A percentile compares a stretch with the other conserved stretches of the same genome.
Conservation (phyloP, 208 protist genomes). For the Herpetomonas tarakana region DNA sequence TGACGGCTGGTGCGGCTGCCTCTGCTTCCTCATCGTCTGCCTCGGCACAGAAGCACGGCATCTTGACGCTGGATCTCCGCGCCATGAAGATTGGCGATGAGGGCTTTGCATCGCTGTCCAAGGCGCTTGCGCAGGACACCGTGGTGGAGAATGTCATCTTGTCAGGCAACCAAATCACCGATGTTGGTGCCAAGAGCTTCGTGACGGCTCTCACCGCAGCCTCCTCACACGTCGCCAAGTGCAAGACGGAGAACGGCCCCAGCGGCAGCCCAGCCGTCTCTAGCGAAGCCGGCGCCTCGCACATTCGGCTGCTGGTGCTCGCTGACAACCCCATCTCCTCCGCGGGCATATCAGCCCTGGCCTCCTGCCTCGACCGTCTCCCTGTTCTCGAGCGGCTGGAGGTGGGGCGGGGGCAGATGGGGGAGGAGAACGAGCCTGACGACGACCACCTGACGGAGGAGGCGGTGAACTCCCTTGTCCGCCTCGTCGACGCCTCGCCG, state of each 20-base stretch:
- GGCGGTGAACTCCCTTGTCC: constrained; percentile 18
- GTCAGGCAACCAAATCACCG: constrained; percentile 52
- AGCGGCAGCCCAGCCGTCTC: no score
- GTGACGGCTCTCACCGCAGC: constrained; percentile 10
- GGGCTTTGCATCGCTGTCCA: constrained; percentile 42
- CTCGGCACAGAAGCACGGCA: constrained; percentile 18
- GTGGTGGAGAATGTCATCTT: constrained; percentile 36
- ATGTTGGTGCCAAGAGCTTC: constrained; percentile 31
- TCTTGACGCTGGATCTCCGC: constrained; percentile 57
- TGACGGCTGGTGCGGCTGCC: neutral
- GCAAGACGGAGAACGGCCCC: no score
- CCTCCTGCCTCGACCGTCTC: constrained; percentile 16
- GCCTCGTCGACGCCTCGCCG: constrained; percentile 19
- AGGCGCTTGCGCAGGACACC: constrained; percentile 30
- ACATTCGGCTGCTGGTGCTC: constrained; percentile 34
- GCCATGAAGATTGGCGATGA: constrained; percentile 52
- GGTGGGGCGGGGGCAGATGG: constrained; percentile 33
- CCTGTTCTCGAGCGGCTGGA: constrained; percentile 32
- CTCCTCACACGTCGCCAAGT: neutral
- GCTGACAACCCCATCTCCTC: constrained; percentile 51
- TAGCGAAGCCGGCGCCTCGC: constrained; percentile 3
- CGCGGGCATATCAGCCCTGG: constrained; percentile 24
- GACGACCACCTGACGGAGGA: constrained; percentile 28
- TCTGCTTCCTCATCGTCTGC: neutral
- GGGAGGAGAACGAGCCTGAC: constrained; percentile 21